Base-by-base conservation (phyloP, 805 yeast genomes). In the Yarrowia sp. region DNA sequence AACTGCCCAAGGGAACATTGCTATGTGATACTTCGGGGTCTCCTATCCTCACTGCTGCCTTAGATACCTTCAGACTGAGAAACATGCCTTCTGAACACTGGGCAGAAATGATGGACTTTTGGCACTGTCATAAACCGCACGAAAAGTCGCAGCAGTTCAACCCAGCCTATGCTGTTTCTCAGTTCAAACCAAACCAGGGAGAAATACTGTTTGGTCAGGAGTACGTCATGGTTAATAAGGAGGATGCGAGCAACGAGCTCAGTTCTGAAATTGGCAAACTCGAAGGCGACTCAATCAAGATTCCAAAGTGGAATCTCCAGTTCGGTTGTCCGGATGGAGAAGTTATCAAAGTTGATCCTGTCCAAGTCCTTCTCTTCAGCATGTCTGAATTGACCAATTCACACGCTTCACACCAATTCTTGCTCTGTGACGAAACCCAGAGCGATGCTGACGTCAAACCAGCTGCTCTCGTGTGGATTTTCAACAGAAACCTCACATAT, bases 71-170 rank as follows among this genome's bases (percentile, higher is more conserved):
- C 10, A 56, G 58, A 8, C 76, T 76, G 76, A 72, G 74, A 60
- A 90, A 90, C 44, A 85, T 94, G 87, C 99, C 99, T 0, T 89
- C 96, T 0, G 98, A 92, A 74, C 80, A 86, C 60, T 94, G 99
- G 99, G 86, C 89, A 14, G 99, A 94, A 75, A 79, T 95, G 84
- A 89, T 94, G 96, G 98, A 94, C 68, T 90, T 89, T 71, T 94
- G 99, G 99, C 98, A 94, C 76, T 94, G 99, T 75, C 98, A 94
- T 68, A 80, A 79, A 68, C 83, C 83, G 0, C 70, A 70, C 42
- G 68, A 58, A n/a, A 63, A 58, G 53, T 56, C 53, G 36, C 60
- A 43, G 39, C 39, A 63, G 17, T 56, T 56, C 66, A 71, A 71
- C 34, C 67, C 72, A 33, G 67, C 71, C 42, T 77, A 76, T 53